Evolutionary conservation across 345 rosid genomes (phyloP), one percentile per base, ranked within the genome.

Genomic region (Boechera retrofracta): DNA sequence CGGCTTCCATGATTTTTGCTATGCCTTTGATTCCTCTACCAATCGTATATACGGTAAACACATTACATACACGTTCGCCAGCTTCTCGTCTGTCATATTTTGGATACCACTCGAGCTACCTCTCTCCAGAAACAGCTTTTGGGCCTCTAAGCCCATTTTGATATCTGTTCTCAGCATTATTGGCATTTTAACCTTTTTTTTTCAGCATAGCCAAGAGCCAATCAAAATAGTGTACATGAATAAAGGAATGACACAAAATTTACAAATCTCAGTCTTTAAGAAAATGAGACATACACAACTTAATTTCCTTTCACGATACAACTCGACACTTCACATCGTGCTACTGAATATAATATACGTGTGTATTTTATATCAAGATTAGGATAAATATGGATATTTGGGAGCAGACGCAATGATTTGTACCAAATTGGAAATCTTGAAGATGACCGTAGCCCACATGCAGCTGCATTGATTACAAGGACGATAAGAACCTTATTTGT

Each of bases 321-420:
- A 76, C 55, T 60, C 47, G 47, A 60, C 54, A 60, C 12, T 67
- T 48, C 12, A 49, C 11, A 75, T 59, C 35, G 49, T 26, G 41
- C 24, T 21, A 54, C 47, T 64, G 45, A 47, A 41, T 64, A 13
- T n/a, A 11, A 28, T 24, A 2, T 18, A 1, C 41, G 11, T 38
- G 44, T 48, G 26, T 67, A 16, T 45, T 48, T 36, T 4, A 49
- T 36, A 26, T 36, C 10, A 5, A 35, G 13, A 6, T 52, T 69
- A 7, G 64, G 74, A 76, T 76, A 76, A 9, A 49, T 49, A 29
- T 38, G 49, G 66, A 55, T 67, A 35, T 56, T 35, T 57, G 21
- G 3, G 32, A 48, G 58, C 60, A 47, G 67, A 38, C 67, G 35
- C 29, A 61, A 52, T 61, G 74, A 69, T 69, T 52, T 69, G 31